Percentiles rank a stretch among this genome's conserved stretches.
Evolutionary conservation across 1,139 yeast genomes (phyloP).

Genomic region (Saccharomyces hybrid): DNA sequence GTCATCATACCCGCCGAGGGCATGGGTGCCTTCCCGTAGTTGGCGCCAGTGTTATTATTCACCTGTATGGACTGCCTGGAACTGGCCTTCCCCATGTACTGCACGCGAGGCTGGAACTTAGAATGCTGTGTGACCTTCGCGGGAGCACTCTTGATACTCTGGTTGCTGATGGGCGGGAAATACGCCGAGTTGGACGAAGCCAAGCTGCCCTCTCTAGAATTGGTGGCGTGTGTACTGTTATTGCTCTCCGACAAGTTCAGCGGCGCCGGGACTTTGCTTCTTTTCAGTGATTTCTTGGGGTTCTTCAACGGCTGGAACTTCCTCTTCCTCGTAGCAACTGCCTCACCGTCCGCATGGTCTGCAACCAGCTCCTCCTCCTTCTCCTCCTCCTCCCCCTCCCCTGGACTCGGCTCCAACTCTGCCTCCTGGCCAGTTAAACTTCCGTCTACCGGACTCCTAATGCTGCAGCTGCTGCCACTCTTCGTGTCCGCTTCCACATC

Average conservation of each 20-base stretch:
- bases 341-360: constrained; percentile 3
- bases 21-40: constrained; percentile 3
- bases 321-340: constrained; percentile 3
- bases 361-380: background rate
- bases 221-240: background rate
- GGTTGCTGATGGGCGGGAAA: background rate
- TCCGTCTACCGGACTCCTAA: background rate
- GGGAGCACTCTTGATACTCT: constrained; percentile 8
- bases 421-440: background rate
- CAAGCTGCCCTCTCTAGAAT: background rate
- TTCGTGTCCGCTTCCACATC: background rate
- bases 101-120: constrained; percentile 7
- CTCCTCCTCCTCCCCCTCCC: background rate
- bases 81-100: constrained; percentile 2
- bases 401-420: background rate
- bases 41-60: background rate
- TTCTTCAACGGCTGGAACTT: constrained; percentile 3
- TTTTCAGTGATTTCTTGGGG: constrained; percentile 14
- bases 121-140: constrained; percentile 5
- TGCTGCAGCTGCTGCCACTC: background rate
- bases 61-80: constrained; percentile 1
- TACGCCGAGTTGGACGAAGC: background rate
- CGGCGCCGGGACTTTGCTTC: constrained; percentile 18
- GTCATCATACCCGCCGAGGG: background rate
- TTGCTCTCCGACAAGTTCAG: constrained; percentile 6